Conservation (phyloP, 352 stramenopile species). For the Pythium dissotocum region DNA sequence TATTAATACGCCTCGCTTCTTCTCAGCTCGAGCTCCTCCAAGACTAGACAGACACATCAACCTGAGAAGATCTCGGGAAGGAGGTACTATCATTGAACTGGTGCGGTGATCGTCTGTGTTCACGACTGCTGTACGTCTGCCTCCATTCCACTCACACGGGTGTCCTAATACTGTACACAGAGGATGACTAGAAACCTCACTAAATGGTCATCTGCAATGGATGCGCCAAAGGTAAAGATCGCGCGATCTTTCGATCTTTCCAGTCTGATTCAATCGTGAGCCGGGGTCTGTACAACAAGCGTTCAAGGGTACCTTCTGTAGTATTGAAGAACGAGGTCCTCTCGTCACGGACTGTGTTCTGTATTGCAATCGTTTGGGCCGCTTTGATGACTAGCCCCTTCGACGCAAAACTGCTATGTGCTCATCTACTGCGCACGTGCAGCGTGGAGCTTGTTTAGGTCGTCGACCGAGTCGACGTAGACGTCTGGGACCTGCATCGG, state of each 20-base stretch:
- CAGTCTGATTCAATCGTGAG: neutral
- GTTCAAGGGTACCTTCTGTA: too few species aligned
- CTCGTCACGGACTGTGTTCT: too few species aligned
- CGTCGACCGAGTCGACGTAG: constrained; percentile 71
- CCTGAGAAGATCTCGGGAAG: neutral
- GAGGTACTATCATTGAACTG: neutral
- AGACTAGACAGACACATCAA: neutral
- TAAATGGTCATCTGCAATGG: neutral
- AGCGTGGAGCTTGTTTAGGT: constrained; percentile 66
- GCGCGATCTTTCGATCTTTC: neutral
- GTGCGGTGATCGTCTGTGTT: neutral
- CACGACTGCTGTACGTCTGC: too few species aligned
- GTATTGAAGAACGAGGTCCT: too few species aligned
- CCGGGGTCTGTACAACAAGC: neutral
- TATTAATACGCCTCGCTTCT: too few species aligned
- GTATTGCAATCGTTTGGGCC: too few species aligned
- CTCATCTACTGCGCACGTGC: neutral
- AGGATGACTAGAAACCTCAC: too few species aligned
- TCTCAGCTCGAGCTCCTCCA: too few species aligned
- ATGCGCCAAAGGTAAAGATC: neutral
- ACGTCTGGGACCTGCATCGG: constrained; percentile 58
- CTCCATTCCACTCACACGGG: too few species aligned
- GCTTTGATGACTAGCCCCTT: too few species aligned
- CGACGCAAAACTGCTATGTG: too few species aligned
- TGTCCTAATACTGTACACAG: too few species aligned